Evolutionary conservation across 2,329 filamentous ascomycete species (phyloP), one percentile per base, ranked within the genome.

Genomic region (Scytalidium lignicola): DNA sequence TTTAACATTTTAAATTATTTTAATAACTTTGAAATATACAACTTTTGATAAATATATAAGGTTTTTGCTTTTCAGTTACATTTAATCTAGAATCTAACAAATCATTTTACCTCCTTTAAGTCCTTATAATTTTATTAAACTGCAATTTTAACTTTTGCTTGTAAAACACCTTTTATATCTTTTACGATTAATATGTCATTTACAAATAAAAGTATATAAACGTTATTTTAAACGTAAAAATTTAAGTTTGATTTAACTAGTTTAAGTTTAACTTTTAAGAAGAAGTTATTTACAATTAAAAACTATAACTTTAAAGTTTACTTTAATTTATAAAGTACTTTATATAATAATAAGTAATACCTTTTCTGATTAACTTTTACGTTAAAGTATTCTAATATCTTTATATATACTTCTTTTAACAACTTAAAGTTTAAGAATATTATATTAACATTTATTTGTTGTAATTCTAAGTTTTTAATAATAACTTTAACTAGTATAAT

Each of bases 401-500:
- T 22, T 22, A 44, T 44, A 44, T 44, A 44, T 23, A 44, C 17
- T n/a, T 6, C 17, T 26, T 44, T 18, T 23, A 9, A 19, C 15
- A 44, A 18, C 21, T 6, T 19, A 21, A 22, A 22, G 19, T 44
- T 44, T 8, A 44, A 18, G 19, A 44, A 44, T 20, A 18, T 28
- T 28, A 13, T 28, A 7, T 28, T 19, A 2, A 50, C 26, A 19
- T 50, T 21, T 13, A 46, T 19, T 26, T 50, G 23, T 17, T 15
- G 13, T 23, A 44, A 39, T 43, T 50, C 48, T 5, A 46, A 20
- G 26, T 50, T 8, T 17, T 46, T 13, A 13, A 10, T 20, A 8
- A 22, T 37, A 12, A 6, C 43, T 19, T 41, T 41, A 21, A 43
- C 48, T 42, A 50, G 20, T 19, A 50, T 21, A 4, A 43, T 32